phyloP scores from a whole-genome alignment of 2,329 filamentous ascomycete species.

The Xylariaceae sp. region DNA sequence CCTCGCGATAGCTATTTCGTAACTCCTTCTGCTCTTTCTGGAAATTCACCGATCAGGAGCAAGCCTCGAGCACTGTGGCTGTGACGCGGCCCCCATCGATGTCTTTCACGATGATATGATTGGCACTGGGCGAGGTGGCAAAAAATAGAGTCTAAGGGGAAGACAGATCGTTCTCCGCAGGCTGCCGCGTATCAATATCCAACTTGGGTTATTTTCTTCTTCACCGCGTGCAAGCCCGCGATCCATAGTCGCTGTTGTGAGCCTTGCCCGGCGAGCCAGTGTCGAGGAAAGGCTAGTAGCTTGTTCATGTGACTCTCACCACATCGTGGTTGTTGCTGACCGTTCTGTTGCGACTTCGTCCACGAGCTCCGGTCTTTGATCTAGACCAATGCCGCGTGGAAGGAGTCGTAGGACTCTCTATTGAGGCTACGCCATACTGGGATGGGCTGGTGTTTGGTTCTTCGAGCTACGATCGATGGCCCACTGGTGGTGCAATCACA shows the following conservation, averaged over 20 bases:
- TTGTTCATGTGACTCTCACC: slow-evolving; percentile 4
- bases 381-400: slow-evolving; percentile 24
- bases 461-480: slow-evolving; percentile 1
- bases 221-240: background rate
- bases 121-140: background rate
- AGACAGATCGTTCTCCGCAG: background rate
- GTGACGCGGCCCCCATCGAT: background rate
- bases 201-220: slow-evolving; percentile 16
- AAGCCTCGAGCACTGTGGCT: slow-evolving; percentile 4
- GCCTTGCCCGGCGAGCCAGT: slow-evolving; percentile 2
- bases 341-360: background rate
- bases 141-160: background rate
- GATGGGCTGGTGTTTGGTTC: background rate
- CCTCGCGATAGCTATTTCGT: slow-evolving; percentile 8
- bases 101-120: slow-evolving; percentile 1
- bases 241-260: background rate
- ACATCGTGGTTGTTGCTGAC: background rate
- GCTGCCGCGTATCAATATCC: slow-evolving; percentile 13
- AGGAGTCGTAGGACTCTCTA: slow-evolving; percentile 11
- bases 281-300: slow-evolving; percentile 1
- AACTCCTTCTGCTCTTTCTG: slow-evolving; percentile 9
- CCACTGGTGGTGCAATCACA: background rate
- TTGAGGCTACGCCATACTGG: slow-evolving; percentile 13
- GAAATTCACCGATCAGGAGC: slow-evolving; percentile 1
- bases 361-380: background rate